Evolutionary conservation across 129 eudicot genomes (phyloP).

Genomic region (Artemisia tridentata): DNA sequence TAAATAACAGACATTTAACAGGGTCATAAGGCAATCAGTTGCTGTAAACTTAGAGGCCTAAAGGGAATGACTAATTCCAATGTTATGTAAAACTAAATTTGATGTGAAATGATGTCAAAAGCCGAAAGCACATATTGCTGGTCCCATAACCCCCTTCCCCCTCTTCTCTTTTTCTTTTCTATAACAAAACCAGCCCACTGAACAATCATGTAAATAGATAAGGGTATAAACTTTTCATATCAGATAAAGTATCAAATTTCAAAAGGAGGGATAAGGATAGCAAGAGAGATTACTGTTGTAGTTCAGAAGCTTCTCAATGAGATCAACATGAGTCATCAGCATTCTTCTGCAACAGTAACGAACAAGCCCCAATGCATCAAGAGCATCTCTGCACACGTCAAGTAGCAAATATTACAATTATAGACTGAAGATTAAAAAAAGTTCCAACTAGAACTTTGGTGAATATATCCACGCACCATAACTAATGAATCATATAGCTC

Average conservation of each 20-base stretch:
- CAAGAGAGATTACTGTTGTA: constrained; percentile 58
- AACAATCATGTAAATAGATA: neutral
- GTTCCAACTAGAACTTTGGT: neutral
- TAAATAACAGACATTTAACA: neutral
- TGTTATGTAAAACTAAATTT: no score
- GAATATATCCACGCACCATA: neutral
- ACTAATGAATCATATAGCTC: neutral
- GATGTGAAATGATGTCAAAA: neutral
- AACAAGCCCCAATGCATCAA: constrained; percentile 80
- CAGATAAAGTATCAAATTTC: neutral
- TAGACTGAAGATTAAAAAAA: neutral
- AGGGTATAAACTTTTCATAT: neutral
- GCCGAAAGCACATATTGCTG: neutral
- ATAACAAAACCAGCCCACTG: no score
- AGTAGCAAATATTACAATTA: neutral
- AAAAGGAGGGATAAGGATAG: constrained; percentile 1
- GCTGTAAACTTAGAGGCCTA: neutral
- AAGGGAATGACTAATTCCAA: neutral
- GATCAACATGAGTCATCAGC: constrained; percentile 98
- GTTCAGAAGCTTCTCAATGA: constrained; percentile 97
- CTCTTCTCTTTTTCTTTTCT: no score
- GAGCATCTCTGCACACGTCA: constrained; percentile 74
- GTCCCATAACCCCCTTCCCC: neutral
- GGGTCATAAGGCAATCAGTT: neutral
- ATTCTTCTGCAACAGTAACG: constrained; percentile 95